These are phyloP conservation scores for Xylaria sp. DNA, from an alignment of 2,329 filamentous ascomycete genomes.

Conservation along the genomic window DNA sequence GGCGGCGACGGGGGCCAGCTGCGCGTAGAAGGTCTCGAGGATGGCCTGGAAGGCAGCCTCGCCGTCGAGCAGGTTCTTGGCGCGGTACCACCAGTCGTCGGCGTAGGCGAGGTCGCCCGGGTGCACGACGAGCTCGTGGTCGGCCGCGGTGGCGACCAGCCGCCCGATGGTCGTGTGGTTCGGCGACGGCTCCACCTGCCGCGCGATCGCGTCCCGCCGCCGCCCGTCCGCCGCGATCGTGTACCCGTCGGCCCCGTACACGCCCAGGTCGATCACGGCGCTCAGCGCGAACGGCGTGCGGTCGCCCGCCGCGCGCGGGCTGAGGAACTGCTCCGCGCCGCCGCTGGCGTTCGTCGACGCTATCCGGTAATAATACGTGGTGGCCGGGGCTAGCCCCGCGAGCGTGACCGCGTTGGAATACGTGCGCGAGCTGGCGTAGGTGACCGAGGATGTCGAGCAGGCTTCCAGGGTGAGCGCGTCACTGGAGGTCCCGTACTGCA, in stretches of 20 bases:
- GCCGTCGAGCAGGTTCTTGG: conserved; percentile 50
- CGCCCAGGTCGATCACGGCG: conserved; percentile 57
- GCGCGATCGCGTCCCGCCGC: conserved; percentile 53
- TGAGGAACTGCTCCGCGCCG: conserved; percentile 55
- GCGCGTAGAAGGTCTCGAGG: conserved; percentile 58
- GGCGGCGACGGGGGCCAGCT: conserved; percentile 55
- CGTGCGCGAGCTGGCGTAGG: conserved; percentile 58
- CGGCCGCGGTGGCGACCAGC: conserved; percentile 53
- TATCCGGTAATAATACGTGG: conserved; percentile 64
- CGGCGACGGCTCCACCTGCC: conserved; percentile 49
- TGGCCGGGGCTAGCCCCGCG: conserved; percentile 50
- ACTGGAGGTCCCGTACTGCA: conserved; percentile 52
- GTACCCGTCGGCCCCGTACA: conserved; percentile 56
- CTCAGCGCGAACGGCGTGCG: conserved; percentile 55
- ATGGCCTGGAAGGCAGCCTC: conserved; percentile 58
- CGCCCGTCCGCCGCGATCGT: conserved; percentile 48
- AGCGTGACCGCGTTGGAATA: conserved; percentile 54
- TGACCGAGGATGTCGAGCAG: conserved; percentile 51
- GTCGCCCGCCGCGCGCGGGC: conserved; percentile 56
- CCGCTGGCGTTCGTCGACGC: conserved; percentile 57
- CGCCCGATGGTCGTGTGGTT: conserved; percentile 62
- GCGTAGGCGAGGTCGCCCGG: conserved; percentile 61
- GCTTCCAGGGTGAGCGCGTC: conserved; percentile 41
- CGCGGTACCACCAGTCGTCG: conserved; percentile 56
- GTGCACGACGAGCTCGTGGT: conserved; percentile 59